These are phyloP conservation scores for Carex myosuroides DNA, from an alignment of 176 grass and related monocot species.

Conservation along the genomic window DNA sequence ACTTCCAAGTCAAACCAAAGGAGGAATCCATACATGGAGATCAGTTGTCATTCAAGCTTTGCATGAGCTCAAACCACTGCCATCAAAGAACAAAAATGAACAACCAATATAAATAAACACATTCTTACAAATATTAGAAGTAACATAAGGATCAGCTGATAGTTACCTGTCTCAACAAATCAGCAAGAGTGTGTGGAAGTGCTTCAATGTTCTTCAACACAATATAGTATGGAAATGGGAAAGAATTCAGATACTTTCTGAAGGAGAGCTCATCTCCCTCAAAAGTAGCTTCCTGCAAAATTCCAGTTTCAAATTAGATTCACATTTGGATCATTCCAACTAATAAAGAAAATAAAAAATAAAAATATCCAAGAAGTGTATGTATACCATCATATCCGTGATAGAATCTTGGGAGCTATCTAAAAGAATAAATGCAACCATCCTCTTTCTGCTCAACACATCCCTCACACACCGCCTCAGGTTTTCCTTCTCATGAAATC, in stretches of 20 bases:
- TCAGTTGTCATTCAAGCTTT: too few relatives aligned
- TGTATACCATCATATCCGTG: slow-evolving; percentile 45
- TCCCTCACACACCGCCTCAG: slow-evolving; percentile 34
- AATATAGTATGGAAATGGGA: slow-evolving; percentile 86
- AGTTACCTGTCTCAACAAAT: slow-evolving; percentile 85
- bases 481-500: too few relatives aligned
- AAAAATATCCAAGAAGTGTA: background rate
- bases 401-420: slow-evolving; percentile 81
- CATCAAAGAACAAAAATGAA: slow-evolving; percentile 14
- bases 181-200: slow-evolving; percentile 84
- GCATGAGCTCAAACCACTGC: slow-evolving; percentile 83
- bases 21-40: too few relatives aligned
- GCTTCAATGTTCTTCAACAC: slow-evolving; percentile 72
- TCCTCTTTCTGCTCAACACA: slow-evolving; percentile 61
- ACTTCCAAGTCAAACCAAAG: too few relatives aligned
- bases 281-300: slow-evolving; percentile 46
- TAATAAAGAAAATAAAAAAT: background rate
- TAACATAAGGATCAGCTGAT: background rate
- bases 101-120: background rate
- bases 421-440: slow-evolving; percentile 82
- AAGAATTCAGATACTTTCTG: slow-evolving; percentile 63
- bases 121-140: background rate
- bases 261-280: slow-evolving; percentile 28
- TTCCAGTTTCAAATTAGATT: slow-evolving; percentile 8
- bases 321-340: background rate